Evolutionary conservation across 306 rosid species (phyloP), one percentile per base, ranked within the genome.

Genomic region (Gynostemma pentaphyllum): DNA sequence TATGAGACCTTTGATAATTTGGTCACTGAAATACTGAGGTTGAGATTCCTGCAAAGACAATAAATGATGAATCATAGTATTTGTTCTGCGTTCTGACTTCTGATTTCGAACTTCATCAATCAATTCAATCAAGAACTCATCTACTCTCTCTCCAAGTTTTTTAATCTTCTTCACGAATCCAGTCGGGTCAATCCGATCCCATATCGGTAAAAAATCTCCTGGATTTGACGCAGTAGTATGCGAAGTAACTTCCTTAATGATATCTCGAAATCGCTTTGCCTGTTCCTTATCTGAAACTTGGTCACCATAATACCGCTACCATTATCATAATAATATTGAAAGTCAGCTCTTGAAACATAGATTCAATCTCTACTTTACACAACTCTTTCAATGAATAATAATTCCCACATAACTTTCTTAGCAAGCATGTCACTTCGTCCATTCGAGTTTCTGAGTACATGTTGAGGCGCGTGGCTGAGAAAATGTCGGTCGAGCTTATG

Each of bases 1-100:
- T 11, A 82, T 66, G 24, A 73, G 75, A 5, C 86, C 88, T 64
- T 85, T 82, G 74, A 85, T 85, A n/a, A 76, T 75, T 72, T 80
- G 74, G 28, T 85, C 88, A 3, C 77, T 80, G 62, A 82, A 82
- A 61, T 77, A 77, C 16, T 82, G 78, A 0, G 84, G 86, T 1
- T 82, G 66, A 3, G 83, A 70, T 2, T 82, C 65, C 13, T 82
- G 88, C 1, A 50, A 55, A 5, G 71, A 67, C 29, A 85, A 83
- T 12, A 85, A 32, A 56, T 80, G 88, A 5, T 61, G 74, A 2
- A 85, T 80, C 86, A 82, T 68, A 1, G 85, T 79, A 18, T 73
- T 66, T n/a, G n/a, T n/a, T 30, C 61, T 48, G 34, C 62, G 22
- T 15, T 52, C 68, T 34, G 5, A 6, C n/a, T 39, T 69, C 45